A percentile compares a stretch with the other conserved stretches of the same genome.
Evolutionary conservation across 371 early-diverging fungal species (phyloP).

Genomic region (Syncephalastrum racemosum): DNA sequence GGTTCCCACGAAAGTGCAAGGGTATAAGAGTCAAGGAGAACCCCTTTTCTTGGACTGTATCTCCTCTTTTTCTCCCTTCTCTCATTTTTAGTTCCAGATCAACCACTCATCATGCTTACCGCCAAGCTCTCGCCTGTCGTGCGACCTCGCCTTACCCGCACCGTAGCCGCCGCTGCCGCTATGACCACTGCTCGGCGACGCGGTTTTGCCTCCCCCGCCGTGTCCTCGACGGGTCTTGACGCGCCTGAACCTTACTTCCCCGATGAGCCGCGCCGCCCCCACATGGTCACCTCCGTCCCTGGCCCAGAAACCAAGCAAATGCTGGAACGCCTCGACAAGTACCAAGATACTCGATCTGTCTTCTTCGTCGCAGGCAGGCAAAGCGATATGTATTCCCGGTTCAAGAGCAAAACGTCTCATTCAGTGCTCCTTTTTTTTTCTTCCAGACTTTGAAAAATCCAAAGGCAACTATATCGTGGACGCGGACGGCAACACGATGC

Average conservation of each 20-base stretch:
- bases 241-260: slow-evolving; percentile 20
- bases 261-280: slow-evolving; percentile 41
- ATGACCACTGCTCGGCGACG: no score
- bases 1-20: no score
- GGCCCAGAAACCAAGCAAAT: slow-evolving; percentile 43
- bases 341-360: slow-evolving; percentile 48
- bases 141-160: no score
- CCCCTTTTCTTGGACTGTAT: no score
- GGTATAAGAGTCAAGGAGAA: no score
- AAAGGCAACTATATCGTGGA: slow-evolving; percentile 77
- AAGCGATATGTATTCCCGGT: background rate
- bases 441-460: slow-evolving; percentile 62
- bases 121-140: no score
- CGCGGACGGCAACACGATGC: slow-evolving; percentile 68
- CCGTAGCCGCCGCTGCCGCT: no score
- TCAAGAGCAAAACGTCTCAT: slow-evolving; percentile 1
- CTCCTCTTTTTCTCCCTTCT: no score
- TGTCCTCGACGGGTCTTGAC: no score
- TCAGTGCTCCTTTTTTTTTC: slow-evolving; percentile 7
- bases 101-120: no score
- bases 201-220: no score
- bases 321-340: slow-evolving; percentile 30
- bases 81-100: no score
- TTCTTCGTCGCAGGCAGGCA: slow-evolving; percentile 48
- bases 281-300: slow-evolving; percentile 38